These are phyloP conservation scores for Neobulgaria alba DNA, from an alignment of 2,329 filamentous ascomycete genomes.

Conservation along the genomic window DNA sequence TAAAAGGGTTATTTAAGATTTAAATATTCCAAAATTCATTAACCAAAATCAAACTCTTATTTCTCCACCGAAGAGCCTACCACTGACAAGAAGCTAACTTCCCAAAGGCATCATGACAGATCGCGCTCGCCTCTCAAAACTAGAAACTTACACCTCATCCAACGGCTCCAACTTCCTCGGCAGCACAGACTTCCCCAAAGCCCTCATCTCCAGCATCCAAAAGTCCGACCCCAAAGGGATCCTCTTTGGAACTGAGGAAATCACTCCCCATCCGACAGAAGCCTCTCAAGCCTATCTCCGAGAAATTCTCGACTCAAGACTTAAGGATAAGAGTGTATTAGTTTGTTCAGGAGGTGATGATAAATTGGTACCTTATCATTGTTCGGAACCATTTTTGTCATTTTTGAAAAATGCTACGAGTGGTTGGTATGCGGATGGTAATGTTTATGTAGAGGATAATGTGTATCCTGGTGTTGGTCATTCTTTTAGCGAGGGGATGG, in stretches of 20 bases:
- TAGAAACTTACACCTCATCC: too few species aligned
- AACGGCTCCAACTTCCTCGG: conserved; percentile 61
- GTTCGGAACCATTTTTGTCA: conserved; percentile 49
- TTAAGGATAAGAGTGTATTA: conserved; percentile 56
- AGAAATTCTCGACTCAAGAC: conserved; percentile 37
- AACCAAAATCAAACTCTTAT: too few species aligned
- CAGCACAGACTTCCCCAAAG: conserved; percentile 65
- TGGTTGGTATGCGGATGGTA: conserved; percentile 45
- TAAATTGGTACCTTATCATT: conserved; percentile 62
- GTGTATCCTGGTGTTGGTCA: conserved; percentile 64
- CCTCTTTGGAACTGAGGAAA: conserved; percentile 47
- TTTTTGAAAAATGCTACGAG: conserved; percentile 48
- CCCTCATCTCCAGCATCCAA: conserved; percentile 54
- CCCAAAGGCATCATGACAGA: conserved; percentile 56
- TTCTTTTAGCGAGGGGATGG: conserved; percentile 59
- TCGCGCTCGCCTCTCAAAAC: conserved; percentile 64
- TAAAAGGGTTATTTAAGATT: too few species aligned
- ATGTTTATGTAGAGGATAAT: conserved; percentile 52
- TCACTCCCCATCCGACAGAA: conserved; percentile 25
- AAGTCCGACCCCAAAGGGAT: conserved; percentile 68
- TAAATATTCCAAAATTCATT: neutral
- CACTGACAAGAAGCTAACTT: neutral
- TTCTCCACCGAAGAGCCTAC: neutral
- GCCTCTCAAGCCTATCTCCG: conserved; percentile 37
- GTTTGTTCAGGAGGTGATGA: conserved; percentile 59